Conservation (phyloP, 2,329 filamentous ascomycete species). For the Cadophora sp. region DNA sequence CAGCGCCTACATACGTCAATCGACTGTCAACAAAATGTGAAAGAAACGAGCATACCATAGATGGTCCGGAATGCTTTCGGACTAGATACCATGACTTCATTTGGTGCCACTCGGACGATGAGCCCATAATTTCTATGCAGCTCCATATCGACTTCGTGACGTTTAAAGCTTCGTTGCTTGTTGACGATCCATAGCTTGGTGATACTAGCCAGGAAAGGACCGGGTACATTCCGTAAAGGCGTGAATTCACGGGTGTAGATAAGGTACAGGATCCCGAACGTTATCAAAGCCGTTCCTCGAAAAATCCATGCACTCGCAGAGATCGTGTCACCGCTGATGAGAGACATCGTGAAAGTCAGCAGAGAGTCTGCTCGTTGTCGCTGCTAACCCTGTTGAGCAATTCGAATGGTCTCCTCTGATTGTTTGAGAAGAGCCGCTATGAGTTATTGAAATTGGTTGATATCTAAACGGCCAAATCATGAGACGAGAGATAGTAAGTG, state of each 20-base stretch:
- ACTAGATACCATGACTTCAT: conserved; percentile 55
- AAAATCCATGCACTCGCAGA: neutral
- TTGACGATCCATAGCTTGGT: conserved; percentile 52
- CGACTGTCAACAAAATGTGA: neutral
- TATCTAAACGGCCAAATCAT: neutral
- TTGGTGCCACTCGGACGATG: conserved; percentile 56
- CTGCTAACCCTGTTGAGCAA: neutral
- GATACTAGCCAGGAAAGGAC: conserved; percentile 53
- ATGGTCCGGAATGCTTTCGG: conserved; percentile 41
- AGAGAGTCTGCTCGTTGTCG: neutral
- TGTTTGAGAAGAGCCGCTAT: too few species aligned
- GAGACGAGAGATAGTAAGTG: neutral
- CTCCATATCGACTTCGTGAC: conserved; percentile 23
- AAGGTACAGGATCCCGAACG: conserved; percentile 10
- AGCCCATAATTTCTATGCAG: conserved; percentile 55
- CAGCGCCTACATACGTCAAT: conserved; percentile 14
- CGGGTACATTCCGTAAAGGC: conserved; percentile 50
- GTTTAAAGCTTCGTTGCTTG: conserved; percentile 32
- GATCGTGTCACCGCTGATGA: neutral
- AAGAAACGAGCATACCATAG: conserved; percentile 22
- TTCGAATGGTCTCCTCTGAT: neutral
- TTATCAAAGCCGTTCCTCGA: neutral
- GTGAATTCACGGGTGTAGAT: conserved; percentile 17
- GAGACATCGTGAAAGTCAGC: neutral
- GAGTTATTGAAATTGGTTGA: neutral